Conservation (phyloP, 129 eudicot species). For the carrot (Daucus carota) region DH1_v3.0 NC_030381.2:37349001-37349500, state of each 20-base stretch:
- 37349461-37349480: constrained; percentile 61
- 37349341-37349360: constrained; percentile 82
- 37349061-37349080: constrained; percentile 60
- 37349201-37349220: constrained; percentile 80
- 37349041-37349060: constrained; percentile 57
- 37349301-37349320: not conserved
- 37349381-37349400: constrained; percentile 80
- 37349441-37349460: constrained; percentile 51
- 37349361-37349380: constrained; percentile 74
- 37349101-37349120: constrained; percentile 56
- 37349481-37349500: constrained; percentile 62
- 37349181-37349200: constrained; percentile 62
- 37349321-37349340: constrained; percentile 5
- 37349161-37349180: constrained; percentile 89
- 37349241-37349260: constrained; percentile 55
- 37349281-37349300: constrained; percentile 12
- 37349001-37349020: constrained; percentile 53
- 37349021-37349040: constrained; percentile 45
- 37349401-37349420: constrained; percentile 87
- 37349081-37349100: constrained; percentile 41
- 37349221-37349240: constrained; percentile 76
- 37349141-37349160: constrained; percentile 59
- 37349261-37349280: constrained; percentile 89
- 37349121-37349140: constrained; percentile 57
- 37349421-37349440: constrained; percentile 60